phyloP scores from a whole-genome alignment of 345 rosid species.

The Ailanthus altissimus region DNA sequence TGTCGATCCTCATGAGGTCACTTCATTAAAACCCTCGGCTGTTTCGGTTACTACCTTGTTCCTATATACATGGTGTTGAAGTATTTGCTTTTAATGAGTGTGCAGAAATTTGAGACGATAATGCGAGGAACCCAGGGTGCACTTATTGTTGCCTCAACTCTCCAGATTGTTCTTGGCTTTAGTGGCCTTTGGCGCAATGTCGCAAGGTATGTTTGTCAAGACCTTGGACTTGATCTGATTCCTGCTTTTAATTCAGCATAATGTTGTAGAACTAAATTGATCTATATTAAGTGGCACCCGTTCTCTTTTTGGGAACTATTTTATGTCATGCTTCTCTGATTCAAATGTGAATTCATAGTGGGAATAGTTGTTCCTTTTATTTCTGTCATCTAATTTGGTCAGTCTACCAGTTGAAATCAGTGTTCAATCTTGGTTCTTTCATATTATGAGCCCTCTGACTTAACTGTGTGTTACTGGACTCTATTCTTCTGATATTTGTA shows the following conservation, averaged over 20 bases:
- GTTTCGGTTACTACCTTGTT: slow-evolving; percentile 7
- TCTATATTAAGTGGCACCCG: neutral
- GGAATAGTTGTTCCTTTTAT: neutral
- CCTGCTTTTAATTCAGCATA: neutral
- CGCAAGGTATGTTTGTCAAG: slow-evolving; percentile 56
- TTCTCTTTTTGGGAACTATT: neutral
- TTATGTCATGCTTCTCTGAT: neutral
- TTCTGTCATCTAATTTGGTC: neutral
- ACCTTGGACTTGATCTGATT: slow-evolving; percentile 11
- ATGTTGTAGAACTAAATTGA: neutral
- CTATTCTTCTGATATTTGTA: slow-evolving; percentile 9
- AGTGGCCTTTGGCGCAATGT: slow-evolving; percentile 99
- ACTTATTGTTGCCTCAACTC: slow-evolving; percentile 90
- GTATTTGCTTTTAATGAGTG: slow-evolving; percentile 8
- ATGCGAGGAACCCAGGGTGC: slow-evolving; percentile 94
- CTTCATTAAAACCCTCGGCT: neutral
- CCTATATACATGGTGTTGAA: neutral
- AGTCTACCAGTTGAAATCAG: neutral
- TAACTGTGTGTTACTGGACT: neutral
- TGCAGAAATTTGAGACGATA: slow-evolving; percentile 83
- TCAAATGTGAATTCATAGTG: neutral
- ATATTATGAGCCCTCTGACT: neutral
- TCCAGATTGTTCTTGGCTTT: slow-evolving; percentile 88
- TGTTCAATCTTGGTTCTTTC: neutral
- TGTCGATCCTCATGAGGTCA: slow-evolving; percentile 85